phyloP scores from a whole-genome alignment of 2,329 filamentous ascomycete species.

The Colletotrichum brevisporum region DNA sequence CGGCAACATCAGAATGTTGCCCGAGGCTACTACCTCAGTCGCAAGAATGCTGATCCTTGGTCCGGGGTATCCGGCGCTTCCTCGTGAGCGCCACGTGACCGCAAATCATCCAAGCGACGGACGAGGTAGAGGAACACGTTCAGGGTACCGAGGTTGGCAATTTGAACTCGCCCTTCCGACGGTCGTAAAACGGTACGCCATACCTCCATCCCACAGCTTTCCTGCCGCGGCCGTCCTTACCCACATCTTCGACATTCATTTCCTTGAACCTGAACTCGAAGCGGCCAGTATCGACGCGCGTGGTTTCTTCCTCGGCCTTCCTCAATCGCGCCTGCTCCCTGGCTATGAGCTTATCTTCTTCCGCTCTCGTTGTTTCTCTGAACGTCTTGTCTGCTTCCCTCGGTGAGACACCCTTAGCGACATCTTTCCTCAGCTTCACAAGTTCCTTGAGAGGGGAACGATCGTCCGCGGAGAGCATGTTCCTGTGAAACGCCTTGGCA shows the following conservation, averaged over 20 bases:
- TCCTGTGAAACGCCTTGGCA: slow-evolving; percentile 73
- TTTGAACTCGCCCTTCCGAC: slow-evolving; percentile 75
- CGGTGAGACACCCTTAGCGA: slow-evolving; percentile 53
- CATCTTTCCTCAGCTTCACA: slow-evolving; percentile 67
- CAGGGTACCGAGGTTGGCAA: slow-evolving; percentile 75
- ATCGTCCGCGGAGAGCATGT: slow-evolving; percentile 71
- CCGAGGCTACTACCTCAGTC: neutral
- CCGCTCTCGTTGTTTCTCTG: slow-evolving; percentile 57
- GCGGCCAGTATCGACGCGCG: slow-evolving; percentile 63
- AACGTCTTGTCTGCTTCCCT: slow-evolving; percentile 58
- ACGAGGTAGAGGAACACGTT: slow-evolving; percentile 39
- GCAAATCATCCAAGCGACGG: neutral
- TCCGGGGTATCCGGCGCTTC: neutral
- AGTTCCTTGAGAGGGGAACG: slow-evolving; percentile 75
- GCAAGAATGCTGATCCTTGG: neutral
- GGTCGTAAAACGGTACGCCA: slow-evolving; percentile 73
- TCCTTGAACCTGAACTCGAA: slow-evolving; percentile 76
- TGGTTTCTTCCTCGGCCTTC: slow-evolving; percentile 57
- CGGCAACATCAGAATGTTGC: slow-evolving; percentile 4
- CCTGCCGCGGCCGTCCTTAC: slow-evolving; percentile 65
- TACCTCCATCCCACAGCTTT: slow-evolving; percentile 74
- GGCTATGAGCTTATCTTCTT: slow-evolving; percentile 57
- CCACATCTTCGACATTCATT: slow-evolving; percentile 70
- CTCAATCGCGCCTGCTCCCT: slow-evolving; percentile 50
- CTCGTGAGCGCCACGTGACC: neutral